Evolutionary conservation across 78 protist species (phyloP).

Genomic region (Dictyostelium capitatum): DNA sequence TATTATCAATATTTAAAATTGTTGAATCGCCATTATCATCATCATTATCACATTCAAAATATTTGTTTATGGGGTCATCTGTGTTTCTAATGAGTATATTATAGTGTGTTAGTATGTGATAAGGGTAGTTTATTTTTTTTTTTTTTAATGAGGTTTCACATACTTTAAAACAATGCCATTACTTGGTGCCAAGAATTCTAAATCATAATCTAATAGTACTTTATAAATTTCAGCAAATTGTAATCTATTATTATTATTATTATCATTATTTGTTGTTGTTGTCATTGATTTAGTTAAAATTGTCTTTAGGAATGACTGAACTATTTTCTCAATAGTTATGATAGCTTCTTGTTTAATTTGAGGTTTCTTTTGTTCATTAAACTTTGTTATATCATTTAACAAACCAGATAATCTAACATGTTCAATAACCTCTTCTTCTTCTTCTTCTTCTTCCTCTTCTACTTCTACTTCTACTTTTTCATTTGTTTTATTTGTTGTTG

Average conservation of each 20-base stretch:
- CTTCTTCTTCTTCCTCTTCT: background rate
- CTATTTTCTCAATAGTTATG: background rate
- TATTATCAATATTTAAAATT: too few species aligned
- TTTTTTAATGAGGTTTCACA: too few species aligned
- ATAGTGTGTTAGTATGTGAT: too few species aligned
- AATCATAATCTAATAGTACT: background rate
- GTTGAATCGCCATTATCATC: too few species aligned
- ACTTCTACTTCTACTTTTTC: background rate
- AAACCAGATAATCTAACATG: background rate
- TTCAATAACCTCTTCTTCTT: background rate
- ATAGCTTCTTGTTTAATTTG: slow-evolving; percentile 22
- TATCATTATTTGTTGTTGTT: too few species aligned
- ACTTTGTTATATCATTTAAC: slow-evolving; percentile 12
- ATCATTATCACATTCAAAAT: too few species aligned
- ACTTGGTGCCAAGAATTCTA: slow-evolving; percentile 6
- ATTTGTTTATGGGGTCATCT: too few species aligned
- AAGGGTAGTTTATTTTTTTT: too few species aligned
- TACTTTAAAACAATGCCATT: background rate
- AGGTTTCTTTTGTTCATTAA: background rate
- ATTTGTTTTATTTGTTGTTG: background rate
- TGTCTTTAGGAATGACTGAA: background rate
- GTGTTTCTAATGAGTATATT: too few species aligned
- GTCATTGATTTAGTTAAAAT: background rate
- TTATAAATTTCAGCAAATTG: background rate
- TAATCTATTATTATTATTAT: background rate